Conservation (phyloP, 192 early-diverging fungal genomes). For the Podila verticillata region DNA sequence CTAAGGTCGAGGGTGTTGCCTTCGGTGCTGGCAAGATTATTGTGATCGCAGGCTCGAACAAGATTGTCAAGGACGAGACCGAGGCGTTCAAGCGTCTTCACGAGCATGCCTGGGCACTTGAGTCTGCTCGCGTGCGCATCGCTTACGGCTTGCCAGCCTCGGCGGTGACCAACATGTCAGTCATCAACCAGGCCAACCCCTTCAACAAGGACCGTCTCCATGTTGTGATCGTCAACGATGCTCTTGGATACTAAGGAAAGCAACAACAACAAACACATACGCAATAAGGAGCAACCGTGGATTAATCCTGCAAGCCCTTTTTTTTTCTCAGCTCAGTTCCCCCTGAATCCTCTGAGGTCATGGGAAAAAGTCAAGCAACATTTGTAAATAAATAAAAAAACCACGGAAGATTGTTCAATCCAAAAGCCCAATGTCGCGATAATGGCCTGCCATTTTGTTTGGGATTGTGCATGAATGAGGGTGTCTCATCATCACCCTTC, state of each 20-base stretch:
- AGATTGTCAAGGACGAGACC: slow-evolving; percentile 52
- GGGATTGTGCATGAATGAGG: too few relatives aligned
- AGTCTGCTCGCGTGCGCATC: slow-evolving; percentile 49
- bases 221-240: slow-evolving; percentile 52
- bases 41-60: slow-evolving; percentile 51
- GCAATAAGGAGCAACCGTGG: too few relatives aligned
- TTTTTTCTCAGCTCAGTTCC: too few relatives aligned
- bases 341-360: too few relatives aligned
- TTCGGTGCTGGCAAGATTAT: slow-evolving; percentile 37
- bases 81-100: slow-evolving; percentile 44
- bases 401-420: too few relatives aligned
- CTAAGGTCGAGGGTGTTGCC: slow-evolving; percentile 48
- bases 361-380: too few relatives aligned
- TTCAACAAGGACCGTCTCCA: slow-evolving; percentile 34
- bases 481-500: too few relatives aligned
- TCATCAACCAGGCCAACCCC: slow-evolving; percentile 25
- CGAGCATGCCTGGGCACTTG: slow-evolving; percentile 30
- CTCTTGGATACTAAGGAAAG: slow-evolving; percentile 46
- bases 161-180: slow-evolving; percentile 26
- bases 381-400: too few relatives aligned
- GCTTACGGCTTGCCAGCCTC: slow-evolving; percentile 47
- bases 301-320: background rate
- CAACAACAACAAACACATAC: background rate
- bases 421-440: too few relatives aligned
- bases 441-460: too few relatives aligned